Conservation (phyloP, 1,284 basidiomycete species). For the Malassezia dermatis region DNA sequence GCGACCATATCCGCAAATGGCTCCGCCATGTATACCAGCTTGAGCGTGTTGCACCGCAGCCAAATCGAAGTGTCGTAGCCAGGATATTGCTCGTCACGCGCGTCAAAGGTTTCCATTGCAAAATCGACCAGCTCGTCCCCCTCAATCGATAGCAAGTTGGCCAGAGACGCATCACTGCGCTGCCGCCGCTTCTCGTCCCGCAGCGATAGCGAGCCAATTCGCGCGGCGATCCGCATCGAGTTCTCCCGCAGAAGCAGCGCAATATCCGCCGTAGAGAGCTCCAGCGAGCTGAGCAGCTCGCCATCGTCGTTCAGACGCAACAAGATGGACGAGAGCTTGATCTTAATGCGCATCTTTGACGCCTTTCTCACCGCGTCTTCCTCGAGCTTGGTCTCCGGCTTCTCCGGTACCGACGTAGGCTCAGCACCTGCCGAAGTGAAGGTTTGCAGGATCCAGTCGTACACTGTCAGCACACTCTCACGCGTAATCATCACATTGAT, state of each 20-base stretch:
- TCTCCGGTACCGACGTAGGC: constrained; percentile 5
- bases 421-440: constrained; percentile 20
- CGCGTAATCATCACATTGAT: constrained; percentile 82
- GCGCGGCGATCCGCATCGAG: constrained; percentile 69
- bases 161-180: constrained; percentile 57
- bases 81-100: constrained; percentile 56
- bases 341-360: constrained; percentile 65
- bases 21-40: constrained; percentile 75
- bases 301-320: constrained; percentile 70
- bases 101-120: constrained; percentile 82
- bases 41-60: constrained; percentile 80
- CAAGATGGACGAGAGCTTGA: constrained; percentile 79
- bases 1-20: constrained; percentile 74
- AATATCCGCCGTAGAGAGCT: constrained; percentile 82
- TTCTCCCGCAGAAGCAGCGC: constrained; percentile 65
- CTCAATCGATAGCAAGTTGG: constrained; percentile 83
- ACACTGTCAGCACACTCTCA: constrained; percentile 79
- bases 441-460: constrained; percentile 89
- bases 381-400: neutral
- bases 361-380: neutral
- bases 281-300: constrained; percentile 68
- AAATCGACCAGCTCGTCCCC: constrained; percentile 92
- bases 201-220: constrained; percentile 74
- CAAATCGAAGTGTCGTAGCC: constrained; percentile 79
- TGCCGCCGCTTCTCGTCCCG: constrained; percentile 63